Evolutionary conservation across 2,329 filamentous ascomycete species (phyloP).

Genomic region (Capronia coronata): DNA sequence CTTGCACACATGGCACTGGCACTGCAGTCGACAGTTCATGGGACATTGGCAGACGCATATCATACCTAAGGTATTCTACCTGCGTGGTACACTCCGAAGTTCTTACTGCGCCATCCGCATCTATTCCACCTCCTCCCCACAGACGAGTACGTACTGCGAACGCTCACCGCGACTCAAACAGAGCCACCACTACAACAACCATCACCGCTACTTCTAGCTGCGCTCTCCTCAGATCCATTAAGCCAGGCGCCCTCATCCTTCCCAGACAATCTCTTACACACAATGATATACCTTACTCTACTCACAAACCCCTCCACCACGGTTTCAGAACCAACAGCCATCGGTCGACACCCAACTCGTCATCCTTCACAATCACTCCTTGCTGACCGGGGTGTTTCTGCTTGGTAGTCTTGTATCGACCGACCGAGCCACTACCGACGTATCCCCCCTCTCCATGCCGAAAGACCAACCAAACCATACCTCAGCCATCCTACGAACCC

Average conservation of each 20-base stretch:
- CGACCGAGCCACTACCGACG: neutral
- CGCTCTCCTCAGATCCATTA: neutral
- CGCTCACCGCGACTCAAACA: neutral
- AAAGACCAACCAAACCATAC: neutral
- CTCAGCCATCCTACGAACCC: conserved; percentile 4
- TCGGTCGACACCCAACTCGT: neutral
- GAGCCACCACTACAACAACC: neutral
- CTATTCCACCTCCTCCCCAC: neutral
- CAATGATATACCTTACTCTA: neutral
- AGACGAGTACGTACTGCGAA: too few relatives aligned
- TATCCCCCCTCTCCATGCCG: neutral
- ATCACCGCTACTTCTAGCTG: neutral
- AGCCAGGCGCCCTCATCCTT: neutral
- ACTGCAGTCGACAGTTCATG: too few relatives aligned
- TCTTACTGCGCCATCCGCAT: too few relatives aligned
- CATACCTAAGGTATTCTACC: too few relatives aligned
- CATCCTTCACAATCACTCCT: neutral
- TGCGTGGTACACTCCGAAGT: too few relatives aligned
- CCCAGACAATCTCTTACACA: neutral
- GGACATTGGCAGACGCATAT: too few relatives aligned
- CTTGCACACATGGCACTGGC: too few relatives aligned
- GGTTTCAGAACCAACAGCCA: neutral
- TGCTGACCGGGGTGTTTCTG: neutral
- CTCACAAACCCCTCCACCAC: neutral
- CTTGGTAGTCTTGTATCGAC: neutral